Evolutionary conservation across 768 basidiomycete genomes (phyloP).

Genomic region (Suillus weaverae): DNA sequence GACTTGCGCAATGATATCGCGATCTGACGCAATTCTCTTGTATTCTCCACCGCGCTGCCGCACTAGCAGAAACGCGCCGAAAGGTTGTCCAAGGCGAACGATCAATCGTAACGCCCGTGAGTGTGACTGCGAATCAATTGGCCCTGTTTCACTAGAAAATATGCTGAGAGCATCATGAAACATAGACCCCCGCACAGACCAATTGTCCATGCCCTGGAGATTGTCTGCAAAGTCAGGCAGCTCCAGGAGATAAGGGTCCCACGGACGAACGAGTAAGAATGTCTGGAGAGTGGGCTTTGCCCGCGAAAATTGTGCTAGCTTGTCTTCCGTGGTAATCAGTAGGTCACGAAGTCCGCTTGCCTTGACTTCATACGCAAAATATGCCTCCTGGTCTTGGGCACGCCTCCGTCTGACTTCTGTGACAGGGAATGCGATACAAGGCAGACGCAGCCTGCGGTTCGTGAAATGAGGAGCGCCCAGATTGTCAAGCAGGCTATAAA

Average conservation of each 20-base stretch:
- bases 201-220: neutral
- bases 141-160: neutral
- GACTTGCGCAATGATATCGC: neutral
- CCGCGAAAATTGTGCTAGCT: neutral
- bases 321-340: neutral
- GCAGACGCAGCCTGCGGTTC: neutral
- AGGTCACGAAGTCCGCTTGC: neutral
- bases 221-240: neutral
- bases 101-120: constrained; percentile 4
- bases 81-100: constrained; percentile 6
- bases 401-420: neutral
- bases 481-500: neutral
- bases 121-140: neutral
- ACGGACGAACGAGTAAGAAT: neutral
- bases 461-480: neutral
- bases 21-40: neutral
- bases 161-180: neutral
- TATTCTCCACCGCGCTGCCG: neutral
- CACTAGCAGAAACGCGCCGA: constrained; percentile 2
- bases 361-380: neutral
- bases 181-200: neutral
- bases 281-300: neutral
- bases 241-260: neutral
- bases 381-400: neutral
- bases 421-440: neutral